Conservation (phyloP, 352 stramenopile genomes). For the Nothophytophthora sp. region DNA sequence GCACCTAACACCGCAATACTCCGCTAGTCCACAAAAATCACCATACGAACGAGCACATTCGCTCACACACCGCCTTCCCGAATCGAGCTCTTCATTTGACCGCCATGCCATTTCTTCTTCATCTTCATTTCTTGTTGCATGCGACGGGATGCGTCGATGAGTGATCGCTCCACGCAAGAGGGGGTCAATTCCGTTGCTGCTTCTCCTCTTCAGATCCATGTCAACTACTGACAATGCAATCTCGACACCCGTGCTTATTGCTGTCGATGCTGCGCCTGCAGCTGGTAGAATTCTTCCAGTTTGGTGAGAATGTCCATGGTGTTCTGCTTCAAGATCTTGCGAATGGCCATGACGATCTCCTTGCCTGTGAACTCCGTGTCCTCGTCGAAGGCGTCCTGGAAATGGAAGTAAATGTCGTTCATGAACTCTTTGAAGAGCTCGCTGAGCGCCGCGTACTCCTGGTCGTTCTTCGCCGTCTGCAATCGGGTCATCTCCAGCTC, state of each 20-base stretch:
- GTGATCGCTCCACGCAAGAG: too few relatives aligned
- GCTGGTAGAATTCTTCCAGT: constrained; percentile 73
- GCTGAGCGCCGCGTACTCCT: constrained; percentile 59
- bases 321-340: constrained; percentile 86
- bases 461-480: constrained; percentile 44
- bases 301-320: constrained; percentile 77
- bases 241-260: constrained; percentile 3
- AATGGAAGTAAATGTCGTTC: constrained; percentile 90
- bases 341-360: constrained; percentile 79
- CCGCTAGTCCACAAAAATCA: too few relatives aligned
- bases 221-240: constrained; percentile 9
- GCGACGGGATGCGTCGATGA: too few relatives aligned
- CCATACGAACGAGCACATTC: too few relatives aligned
- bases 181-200: constrained; percentile 16
- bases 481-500: constrained; percentile 51
- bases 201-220: constrained; percentile 16
- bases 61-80: too few relatives aligned
- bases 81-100: too few relatives aligned
- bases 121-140: too few relatives aligned
- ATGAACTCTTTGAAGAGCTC: constrained; percentile 85
- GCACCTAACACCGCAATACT: too few relatives aligned
- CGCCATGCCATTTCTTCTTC: too few relatives aligned
- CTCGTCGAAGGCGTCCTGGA: constrained; percentile 85
- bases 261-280: constrained; percentile 36
- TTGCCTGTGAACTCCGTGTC: constrained; percentile 83